Conservation (phyloP, 2,329 filamentous ascomycete species). For the Colletotrichum sidae region DNA sequence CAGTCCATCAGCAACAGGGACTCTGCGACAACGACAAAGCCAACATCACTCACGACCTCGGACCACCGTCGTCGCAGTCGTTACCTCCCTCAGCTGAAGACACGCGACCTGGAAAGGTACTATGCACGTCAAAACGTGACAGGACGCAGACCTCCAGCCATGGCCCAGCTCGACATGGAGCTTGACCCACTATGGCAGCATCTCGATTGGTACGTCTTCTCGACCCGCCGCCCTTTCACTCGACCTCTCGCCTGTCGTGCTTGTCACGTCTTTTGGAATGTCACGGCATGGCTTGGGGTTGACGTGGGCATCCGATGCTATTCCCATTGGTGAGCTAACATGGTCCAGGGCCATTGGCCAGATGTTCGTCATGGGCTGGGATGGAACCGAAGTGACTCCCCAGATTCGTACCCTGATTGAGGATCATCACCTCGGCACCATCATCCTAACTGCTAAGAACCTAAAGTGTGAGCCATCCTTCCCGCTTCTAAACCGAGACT, state of each 20-base stretch:
- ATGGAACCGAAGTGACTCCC: constrained; percentile 85
- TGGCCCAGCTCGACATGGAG: constrained; percentile 55
- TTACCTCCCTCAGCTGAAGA: constrained; percentile 39
- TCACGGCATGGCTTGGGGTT: no score
- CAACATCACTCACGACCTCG: constrained; percentile 7
- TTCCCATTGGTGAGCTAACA: constrained; percentile 27
- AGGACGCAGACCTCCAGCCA: constrained; percentile 43
- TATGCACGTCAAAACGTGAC: constrained; percentile 43
- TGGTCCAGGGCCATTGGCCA: constrained; percentile 75
- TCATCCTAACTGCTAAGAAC: constrained; percentile 87
- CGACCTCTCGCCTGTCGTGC: constrained; percentile 5
- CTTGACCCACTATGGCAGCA: constrained; percentile 78
- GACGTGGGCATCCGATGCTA: neutral
- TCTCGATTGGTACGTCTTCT: constrained; percentile 74
- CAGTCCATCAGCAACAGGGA: constrained; percentile 23
- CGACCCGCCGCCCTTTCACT: constrained; percentile 17
- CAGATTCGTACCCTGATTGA: constrained; percentile 85
- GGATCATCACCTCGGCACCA: constrained; percentile 87
- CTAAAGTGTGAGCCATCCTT: constrained; percentile 74
- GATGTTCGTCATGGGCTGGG: constrained; percentile 86
- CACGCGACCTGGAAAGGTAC: constrained; percentile 38
- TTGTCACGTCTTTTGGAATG: constrained; percentile 16
- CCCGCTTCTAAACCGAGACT: neutral
- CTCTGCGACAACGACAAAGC: constrained; percentile 19
- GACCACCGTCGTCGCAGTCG: constrained; percentile 30